Base-by-base conservation (phyloP, 371 early-diverging fungal species). In the Mucor racemosus region DNA sequence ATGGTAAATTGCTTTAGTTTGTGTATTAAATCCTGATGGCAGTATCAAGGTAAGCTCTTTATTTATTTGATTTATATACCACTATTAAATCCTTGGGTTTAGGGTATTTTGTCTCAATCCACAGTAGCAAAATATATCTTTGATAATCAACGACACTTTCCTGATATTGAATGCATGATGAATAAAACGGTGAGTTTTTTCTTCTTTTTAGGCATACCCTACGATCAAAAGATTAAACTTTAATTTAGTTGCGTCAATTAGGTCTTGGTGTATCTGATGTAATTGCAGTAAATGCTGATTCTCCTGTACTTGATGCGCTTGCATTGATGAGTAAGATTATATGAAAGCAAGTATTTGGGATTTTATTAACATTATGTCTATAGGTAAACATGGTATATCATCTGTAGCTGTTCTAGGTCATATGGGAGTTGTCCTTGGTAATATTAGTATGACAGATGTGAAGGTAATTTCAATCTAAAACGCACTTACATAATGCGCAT, bases 91-190 rank as follows among this genome's bases (percentile, higher is more conserved):
- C 4, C 17, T 8, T 0, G 54, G 46, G 9, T 2, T 63, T 73
- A 73, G 70, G 94, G 95, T 5, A 92, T 95, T n/a, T 65, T 95
- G 34, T 90, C 95, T 38, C 94, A 95, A 74, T 90, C 92, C 0
- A 80, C 84, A 3, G 89, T 92, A 0, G 77, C 91, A 13, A 78
- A 83, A 55, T 92, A 86, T 63, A 73, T 95, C 44, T 88, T 78
- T 71, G 73, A 75, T 8, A 77, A 85, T 64, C 81, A 80, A 39
- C 65, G 72, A n/a, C 67, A 74, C 48, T 76, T 82, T 59, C 73
- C 74, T 17, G 68, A 71, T 44, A 75, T 84, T 41, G 79, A 79
- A 26, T 19, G 26, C 13, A 42, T 78, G 6, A 69, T 84, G 58
- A 75, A 75, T 17, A 82, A 79, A 62, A 78, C 84, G 36, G 84